Conservation (phyloP, 108 stramenopile species). For the Pelagomonas calceolata region DNA sequence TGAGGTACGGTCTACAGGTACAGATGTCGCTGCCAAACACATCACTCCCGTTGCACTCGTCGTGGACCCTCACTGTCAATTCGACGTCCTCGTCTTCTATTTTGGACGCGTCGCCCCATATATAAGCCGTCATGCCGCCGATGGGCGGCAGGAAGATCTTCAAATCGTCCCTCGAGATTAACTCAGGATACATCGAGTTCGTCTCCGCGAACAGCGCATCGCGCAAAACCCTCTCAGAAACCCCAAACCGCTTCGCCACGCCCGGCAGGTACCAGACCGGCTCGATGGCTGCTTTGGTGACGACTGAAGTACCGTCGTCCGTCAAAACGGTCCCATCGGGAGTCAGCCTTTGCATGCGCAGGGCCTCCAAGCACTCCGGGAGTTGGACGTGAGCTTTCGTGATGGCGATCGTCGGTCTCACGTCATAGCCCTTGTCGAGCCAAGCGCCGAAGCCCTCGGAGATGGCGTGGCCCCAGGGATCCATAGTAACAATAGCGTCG, state of each 20-base stretch:
- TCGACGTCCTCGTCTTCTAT: conserved; percentile 95
- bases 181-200: conserved; percentile 97
- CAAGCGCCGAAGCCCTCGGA: conserved; percentile 67
- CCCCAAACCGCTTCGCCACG: conserved; percentile 88
- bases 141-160: conserved; percentile 98
- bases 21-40: conserved; percentile 97
- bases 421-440: conserved; percentile 91
- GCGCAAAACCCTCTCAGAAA: conserved; percentile 72
- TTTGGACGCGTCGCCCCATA: conserved; percentile 92
- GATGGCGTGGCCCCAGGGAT: conserved; percentile 86
- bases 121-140: conserved; percentile 96
- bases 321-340: conserved; percentile 77
- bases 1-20: conserved; percentile 94
- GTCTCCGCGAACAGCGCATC: conserved; percentile 94
- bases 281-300: conserved; percentile 96
- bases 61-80: conserved; percentile 90
- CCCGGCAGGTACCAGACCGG: conserved; percentile 98
- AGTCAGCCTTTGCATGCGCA: conserved; percentile 65
- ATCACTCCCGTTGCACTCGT: conserved; percentile 97
- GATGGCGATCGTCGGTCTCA: conserved; percentile 99
- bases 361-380: conserved; percentile 83
- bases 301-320: conserved; percentile 74
- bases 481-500: conserved; percentile 82
- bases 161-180: conserved; percentile 91
- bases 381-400: conserved; percentile 97